phyloP scores from a whole-genome alignment of 2,329 filamentous ascomycete species.

The Ophiostoma tasmaniense region DNA sequence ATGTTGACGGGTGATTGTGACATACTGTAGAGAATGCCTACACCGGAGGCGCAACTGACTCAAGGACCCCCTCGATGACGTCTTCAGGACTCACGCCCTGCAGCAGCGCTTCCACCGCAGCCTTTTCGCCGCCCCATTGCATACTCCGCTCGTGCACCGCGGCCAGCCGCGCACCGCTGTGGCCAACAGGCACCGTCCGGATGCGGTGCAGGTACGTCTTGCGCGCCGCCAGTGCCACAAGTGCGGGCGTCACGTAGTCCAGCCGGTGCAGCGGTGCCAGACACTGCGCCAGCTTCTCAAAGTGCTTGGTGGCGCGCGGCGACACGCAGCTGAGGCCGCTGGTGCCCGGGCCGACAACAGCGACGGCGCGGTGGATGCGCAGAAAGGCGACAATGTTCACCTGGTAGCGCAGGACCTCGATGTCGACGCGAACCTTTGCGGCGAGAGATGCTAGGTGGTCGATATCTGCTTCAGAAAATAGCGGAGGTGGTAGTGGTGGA shows the following conservation, averaged over 20 bases:
- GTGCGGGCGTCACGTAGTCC: slow-evolving; percentile 72
- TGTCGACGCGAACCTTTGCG: slow-evolving; percentile 52
- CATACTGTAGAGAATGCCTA: neutral
- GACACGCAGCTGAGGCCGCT: slow-evolving; percentile 52
- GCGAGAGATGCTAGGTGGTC: slow-evolving; percentile 51
- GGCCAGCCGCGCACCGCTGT: neutral
- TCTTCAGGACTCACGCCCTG: slow-evolving; percentile 53
- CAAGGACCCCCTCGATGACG: slow-evolving; percentile 56
- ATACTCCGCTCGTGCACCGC: slow-evolving; percentile 69
- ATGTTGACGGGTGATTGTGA: no score
- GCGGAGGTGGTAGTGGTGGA: neutral
- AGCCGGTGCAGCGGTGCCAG: slow-evolving; percentile 76
- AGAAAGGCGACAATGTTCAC: slow-evolving; percentile 84
- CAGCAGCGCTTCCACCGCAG: slow-evolving; percentile 59
- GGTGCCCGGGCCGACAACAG: slow-evolving; percentile 27
- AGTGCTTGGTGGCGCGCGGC: slow-evolving; percentile 68
- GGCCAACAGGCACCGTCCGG: slow-evolving; percentile 51
- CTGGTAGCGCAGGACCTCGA: slow-evolving; percentile 75
- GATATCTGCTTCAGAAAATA: slow-evolving; percentile 37
- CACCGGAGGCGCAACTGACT: slow-evolving; percentile 46
- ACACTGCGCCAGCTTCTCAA: slow-evolving; percentile 59
- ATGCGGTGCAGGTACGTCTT: slow-evolving; percentile 89
- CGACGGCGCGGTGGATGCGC: slow-evolving; percentile 77
- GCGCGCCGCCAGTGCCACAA: slow-evolving; percentile 70
- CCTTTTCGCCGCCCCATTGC: slow-evolving; percentile 80